phyloP scores from a whole-genome alignment of 2,329 filamentous ascomycete genomes.

The Stachybotrys elegans region DNA sequence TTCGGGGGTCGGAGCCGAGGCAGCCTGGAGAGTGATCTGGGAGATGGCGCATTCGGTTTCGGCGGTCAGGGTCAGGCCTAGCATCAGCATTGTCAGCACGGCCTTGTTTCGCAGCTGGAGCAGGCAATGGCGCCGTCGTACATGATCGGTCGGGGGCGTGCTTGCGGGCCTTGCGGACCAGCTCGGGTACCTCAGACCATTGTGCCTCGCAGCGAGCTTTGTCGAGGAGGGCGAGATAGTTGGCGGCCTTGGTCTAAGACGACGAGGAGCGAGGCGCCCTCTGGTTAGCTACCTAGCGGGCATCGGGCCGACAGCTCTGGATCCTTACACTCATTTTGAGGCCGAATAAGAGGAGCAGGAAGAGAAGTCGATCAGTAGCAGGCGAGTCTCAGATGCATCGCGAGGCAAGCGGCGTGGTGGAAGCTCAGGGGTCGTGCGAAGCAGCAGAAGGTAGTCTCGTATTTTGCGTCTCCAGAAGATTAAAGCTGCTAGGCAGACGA shows the following conservation, averaged over 20 bases:
- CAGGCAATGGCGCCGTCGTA: slow-evolving; percentile 40
- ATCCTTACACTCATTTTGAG: slow-evolving; percentile 32
- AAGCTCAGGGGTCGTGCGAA: no score
- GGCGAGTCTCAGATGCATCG: slow-evolving; percentile 15
- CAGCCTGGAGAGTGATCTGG: slow-evolving; percentile 38
- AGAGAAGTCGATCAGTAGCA: slow-evolving; percentile 11
- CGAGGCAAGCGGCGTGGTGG: slow-evolving; percentile 1
- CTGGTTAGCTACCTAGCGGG: no score
- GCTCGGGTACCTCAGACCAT: slow-evolving; percentile 82
- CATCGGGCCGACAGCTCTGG: no score
- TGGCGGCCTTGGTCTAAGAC: slow-evolving; percentile 64
- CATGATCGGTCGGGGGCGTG: slow-evolving; percentile 83
- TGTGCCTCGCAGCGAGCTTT: slow-evolving; percentile 80
- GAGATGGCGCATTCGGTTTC: slow-evolving; percentile 64
- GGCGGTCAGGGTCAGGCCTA: slow-evolving; percentile 66
- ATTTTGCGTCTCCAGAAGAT: no score
- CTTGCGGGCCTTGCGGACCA: slow-evolving; percentile 89
- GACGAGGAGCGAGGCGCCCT: no score
- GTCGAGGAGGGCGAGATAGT: slow-evolving; percentile 80
- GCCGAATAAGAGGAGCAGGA: slow-evolving; percentile 19
- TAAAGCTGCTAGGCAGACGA: no score
- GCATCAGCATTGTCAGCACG: slow-evolving; percentile 1
- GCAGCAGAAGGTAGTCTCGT: no score
- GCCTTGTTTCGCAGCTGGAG: slow-evolving; percentile 8
- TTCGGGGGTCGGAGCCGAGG: slow-evolving; percentile 26